These are phyloP conservation scores for Aureoboletus auriporus DNA, from an alignment of 768 basidiomycete genomes.

Conservation along the genomic window DNA sequence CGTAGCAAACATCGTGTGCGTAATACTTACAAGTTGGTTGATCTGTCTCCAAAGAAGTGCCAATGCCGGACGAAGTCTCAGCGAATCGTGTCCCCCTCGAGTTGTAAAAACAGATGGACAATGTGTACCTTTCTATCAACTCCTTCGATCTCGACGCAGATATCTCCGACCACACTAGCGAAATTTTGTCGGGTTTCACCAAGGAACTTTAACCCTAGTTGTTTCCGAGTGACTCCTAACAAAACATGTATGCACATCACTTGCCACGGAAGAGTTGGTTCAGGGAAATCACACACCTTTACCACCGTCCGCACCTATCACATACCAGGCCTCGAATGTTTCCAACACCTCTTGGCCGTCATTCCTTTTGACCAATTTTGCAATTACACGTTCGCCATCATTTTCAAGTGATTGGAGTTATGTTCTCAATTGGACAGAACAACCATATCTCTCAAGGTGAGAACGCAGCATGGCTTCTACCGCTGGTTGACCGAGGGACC, in stretches of 20 bases:
- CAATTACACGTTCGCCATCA: constrained; percentile 33
- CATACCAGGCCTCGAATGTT: constrained; percentile 25
- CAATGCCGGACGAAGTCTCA: constrained; percentile 11
- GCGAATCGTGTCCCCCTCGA: not conserved
- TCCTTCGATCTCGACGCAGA: constrained; percentile 30
- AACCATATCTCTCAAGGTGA: constrained; percentile 19
- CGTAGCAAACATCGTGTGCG: not conserved
- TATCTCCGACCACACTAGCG: constrained; percentile 33
- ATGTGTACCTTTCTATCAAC: constrained; percentile 25
- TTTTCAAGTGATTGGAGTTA: constrained; percentile 44
- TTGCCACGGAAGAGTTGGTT: not conserved
- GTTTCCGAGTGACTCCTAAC: constrained; percentile 35
- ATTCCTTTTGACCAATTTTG: constrained; percentile 28
- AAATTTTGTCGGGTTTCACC: constrained; percentile 36
- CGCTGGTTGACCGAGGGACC: constrained; percentile 23
- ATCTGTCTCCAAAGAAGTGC: constrained; percentile 16
- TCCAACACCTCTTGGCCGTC: constrained; percentile 26
- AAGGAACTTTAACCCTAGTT: constrained; percentile 38
- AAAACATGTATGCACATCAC: not conserved
- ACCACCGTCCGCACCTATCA: constrained; percentile 43
- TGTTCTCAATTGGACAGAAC: constrained; percentile 39
- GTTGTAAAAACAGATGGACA: not conserved
- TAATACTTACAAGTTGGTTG: constrained; percentile 3
- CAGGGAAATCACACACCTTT: constrained; percentile 13
- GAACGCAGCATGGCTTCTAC: constrained; percentile 27